Evolutionary conservation across 805 yeast species (phyloP).

Genomic region (Priceomyces carsonii): DNA sequence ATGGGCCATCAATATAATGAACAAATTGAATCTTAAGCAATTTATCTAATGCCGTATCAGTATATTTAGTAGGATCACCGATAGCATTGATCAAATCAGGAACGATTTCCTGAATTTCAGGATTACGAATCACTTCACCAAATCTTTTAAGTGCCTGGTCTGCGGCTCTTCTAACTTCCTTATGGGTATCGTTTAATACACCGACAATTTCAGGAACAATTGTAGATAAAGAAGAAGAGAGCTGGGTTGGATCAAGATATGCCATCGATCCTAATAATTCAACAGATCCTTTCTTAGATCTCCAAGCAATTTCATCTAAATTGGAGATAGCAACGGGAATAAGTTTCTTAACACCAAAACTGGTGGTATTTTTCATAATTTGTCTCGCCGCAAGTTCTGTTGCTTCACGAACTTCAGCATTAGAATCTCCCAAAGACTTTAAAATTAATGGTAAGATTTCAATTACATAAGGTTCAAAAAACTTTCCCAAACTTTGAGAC

Average conservation of each 20-base stretch:
- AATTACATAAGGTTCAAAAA: slow-evolving; percentile 92
- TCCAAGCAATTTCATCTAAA: slow-evolving; percentile 89
- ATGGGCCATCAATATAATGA: slow-evolving; percentile 97
- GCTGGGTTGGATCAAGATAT: slow-evolving; percentile 89
- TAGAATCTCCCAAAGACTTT: slow-evolving; percentile 80
- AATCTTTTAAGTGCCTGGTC: slow-evolving; percentile 84
- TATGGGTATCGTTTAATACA: slow-evolving; percentile 91
- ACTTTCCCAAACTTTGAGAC: slow-evolving; percentile 70
- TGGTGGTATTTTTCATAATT: slow-evolving; percentile 88
- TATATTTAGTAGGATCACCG: slow-evolving; percentile 91
- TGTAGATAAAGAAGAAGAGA: slow-evolving; percentile 82
- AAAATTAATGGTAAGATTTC: slow-evolving; percentile 83
- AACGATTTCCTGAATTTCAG: slow-evolving; percentile 91
- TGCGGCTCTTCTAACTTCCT: slow-evolving; percentile 95
- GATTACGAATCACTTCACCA: slow-evolving; percentile 96
- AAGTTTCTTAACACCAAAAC: slow-evolving; percentile 86
- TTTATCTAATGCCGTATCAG: slow-evolving; percentile 84
- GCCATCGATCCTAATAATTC: slow-evolving; percentile 98
- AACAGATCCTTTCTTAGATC: slow-evolving; percentile 95
- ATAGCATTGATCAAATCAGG: slow-evolving; percentile 88
- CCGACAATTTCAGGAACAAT: slow-evolving; percentile 97
- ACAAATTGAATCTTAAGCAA: slow-evolving; percentile 90
- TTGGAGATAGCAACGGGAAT: slow-evolving; percentile 89
- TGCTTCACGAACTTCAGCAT: slow-evolving; percentile 84
- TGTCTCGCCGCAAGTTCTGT: slow-evolving; percentile 83